phyloP scores from a whole-genome alignment of 345 rosid species.

The Combretum micranthum region DNA sequence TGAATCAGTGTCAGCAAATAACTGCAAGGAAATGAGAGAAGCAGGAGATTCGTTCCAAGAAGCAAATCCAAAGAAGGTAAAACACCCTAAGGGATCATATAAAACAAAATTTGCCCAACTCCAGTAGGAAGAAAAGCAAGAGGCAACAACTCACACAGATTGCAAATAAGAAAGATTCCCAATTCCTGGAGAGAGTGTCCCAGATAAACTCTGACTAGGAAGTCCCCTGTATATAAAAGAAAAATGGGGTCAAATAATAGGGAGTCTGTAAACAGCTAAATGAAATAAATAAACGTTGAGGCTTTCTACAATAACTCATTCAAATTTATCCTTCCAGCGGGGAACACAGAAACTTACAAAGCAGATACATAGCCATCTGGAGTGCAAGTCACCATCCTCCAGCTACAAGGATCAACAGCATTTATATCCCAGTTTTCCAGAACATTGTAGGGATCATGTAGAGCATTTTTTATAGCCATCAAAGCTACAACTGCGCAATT shows the following conservation, averaged over 20 bases:
- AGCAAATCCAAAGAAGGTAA: not conserved
- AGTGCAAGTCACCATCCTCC: slow-evolving; percentile 97
- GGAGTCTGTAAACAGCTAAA: not conserved
- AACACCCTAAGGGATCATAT: not conserved
- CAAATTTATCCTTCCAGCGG: not conserved
- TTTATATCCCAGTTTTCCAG: slow-evolving; percentile 92
- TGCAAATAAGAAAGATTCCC: slow-evolving; percentile 82
- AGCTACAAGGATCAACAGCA: slow-evolving; percentile 99
- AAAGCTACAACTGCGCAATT: slow-evolving; percentile 82
- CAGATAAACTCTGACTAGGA: slow-evolving; percentile 95
- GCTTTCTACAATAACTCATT: not conserved
- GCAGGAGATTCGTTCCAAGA: not conserved
- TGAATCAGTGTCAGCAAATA: not conserved
- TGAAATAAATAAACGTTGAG: not conserved
- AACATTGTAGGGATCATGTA: slow-evolving; percentile 86
- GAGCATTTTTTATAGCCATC: slow-evolving; percentile 64
- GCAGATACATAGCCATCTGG: slow-evolving; percentile 75
- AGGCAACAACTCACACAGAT: slow-evolving; percentile 60
- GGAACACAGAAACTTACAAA: slow-evolving; percentile 57
- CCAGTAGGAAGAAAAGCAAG: not conserved
- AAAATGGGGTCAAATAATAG: not conserved
- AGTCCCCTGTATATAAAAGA: slow-evolving; percentile 54
- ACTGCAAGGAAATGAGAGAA: not conserved
- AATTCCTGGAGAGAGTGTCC: slow-evolving; percentile 74
- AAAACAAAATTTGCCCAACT: not conserved